Evolutionary conservation across 805 yeast genomes (phyloP).

Genomic region (Wickerhamiella domercqiae): DNA sequence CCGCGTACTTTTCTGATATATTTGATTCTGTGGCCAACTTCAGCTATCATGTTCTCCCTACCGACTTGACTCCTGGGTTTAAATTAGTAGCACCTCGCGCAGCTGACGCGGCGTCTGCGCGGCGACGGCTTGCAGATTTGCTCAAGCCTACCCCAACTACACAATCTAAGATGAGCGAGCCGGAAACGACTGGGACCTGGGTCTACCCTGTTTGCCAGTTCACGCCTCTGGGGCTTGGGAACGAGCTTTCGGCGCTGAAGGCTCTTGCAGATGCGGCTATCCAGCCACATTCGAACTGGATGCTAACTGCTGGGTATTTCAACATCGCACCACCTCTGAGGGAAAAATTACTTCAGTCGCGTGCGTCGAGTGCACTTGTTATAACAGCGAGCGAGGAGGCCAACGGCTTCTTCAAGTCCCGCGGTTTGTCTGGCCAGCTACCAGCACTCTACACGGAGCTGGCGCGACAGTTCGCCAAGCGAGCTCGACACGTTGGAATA

Average conservation of each 20-base stretch:
- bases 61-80: slow-evolving; percentile 3
- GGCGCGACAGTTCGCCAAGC: slow-evolving; percentile 50
- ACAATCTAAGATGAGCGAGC: neutral
- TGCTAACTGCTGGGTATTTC: slow-evolving; percentile 93
- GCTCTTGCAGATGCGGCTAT: slow-evolving; percentile 3
- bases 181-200: slow-evolving; percentile 29
- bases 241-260: slow-evolving; percentile 61
- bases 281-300: slow-evolving; percentile 41
- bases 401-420: slow-evolving; percentile 77
- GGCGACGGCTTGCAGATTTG: slow-evolving; percentile 37
- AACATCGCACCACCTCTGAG: slow-evolving; percentile 71
- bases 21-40: slow-evolving; percentile 53
- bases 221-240: slow-evolving; percentile 68
- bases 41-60: slow-evolving; percentile 43
- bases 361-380: slow-evolving; percentile 43
- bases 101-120: neutral
- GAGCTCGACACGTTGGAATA: slow-evolving; percentile 36
- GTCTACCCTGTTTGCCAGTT: slow-evolving; percentile 89
- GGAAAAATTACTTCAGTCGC: slow-evolving; percentile 33
- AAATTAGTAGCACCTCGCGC: neutral
- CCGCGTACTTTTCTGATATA: slow-evolving; percentile 61
- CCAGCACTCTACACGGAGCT: slow-evolving; percentile 79
- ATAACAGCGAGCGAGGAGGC: slow-evolving; percentile 91
- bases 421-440: slow-evolving; percentile 63
- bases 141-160: slow-evolving; percentile 27